These are phyloP conservation scores for Leishmania turanica DNA, from an alignment of 208 protist species.

Conservation along the genomic window DNA sequence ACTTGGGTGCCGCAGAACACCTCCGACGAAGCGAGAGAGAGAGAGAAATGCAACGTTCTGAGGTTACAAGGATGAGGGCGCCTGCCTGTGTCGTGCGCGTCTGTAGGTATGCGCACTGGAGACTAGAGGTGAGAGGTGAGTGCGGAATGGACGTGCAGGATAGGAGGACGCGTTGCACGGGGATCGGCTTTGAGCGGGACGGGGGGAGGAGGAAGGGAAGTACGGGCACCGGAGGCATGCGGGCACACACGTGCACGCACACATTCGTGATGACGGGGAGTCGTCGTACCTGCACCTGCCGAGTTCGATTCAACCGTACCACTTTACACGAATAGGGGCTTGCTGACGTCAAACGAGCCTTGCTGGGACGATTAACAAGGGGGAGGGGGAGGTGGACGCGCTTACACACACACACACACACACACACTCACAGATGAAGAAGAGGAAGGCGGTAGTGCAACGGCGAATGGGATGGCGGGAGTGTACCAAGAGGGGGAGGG, in stretches of 20 bases:
- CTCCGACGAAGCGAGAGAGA: neutral
- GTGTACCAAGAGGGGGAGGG: neutral
- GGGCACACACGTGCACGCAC: neutral
- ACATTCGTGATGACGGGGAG: neutral
- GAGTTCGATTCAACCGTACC: neutral
- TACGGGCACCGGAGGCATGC: neutral
- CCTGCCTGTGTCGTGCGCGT: neutral
- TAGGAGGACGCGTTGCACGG: no score
- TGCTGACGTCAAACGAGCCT: neutral
- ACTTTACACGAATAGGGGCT: neutral
- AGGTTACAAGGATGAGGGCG: neutral
- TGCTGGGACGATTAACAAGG: neutral
- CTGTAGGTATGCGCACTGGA: neutral
- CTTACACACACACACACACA: neutral
- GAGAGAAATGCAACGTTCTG: neutral
- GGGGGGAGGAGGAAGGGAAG: neutral
- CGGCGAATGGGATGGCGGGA: neutral
- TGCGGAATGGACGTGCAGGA: neutral
- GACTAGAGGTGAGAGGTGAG: neutral
- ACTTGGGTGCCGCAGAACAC: neutral
- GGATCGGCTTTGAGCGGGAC: neutral
- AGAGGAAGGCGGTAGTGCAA: neutral
- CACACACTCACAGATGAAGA: neutral
- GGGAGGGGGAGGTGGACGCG: neutral
- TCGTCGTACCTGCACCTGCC: neutral